Evolutionary conservation across 306 rosid genomes (phyloP).

Genomic region (Trichosanthes truncata): DNA sequence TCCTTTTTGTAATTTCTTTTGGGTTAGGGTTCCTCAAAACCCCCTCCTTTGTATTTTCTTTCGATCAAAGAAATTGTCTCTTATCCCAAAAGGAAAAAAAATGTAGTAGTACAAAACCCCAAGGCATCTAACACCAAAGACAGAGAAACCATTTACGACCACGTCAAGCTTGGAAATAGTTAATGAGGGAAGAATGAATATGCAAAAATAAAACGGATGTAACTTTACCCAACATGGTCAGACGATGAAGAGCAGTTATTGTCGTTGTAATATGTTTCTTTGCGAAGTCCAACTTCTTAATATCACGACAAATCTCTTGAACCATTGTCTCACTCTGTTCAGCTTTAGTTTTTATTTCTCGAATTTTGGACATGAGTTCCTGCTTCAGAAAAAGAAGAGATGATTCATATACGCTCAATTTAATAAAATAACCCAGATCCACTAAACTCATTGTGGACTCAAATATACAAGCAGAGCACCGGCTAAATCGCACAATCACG

Average conservation of each 20-base stretch:
- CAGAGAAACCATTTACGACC: neutral
- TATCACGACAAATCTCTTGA: conserved; percentile 96
- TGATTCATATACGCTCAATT: neutral
- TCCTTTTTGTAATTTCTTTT: neutral
- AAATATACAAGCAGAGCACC: neutral
- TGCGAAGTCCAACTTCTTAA: conserved; percentile 92
- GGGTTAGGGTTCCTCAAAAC: neutral
- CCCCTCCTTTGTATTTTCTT: neutral
- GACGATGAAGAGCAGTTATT: conserved; percentile 96
- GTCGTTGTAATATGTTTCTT: conserved; percentile 98
- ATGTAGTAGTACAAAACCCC: neutral
- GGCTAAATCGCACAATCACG: neutral
- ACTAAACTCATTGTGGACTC: neutral
- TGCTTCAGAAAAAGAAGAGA: conserved; percentile 25
- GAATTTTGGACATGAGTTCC: conserved; percentile 96
- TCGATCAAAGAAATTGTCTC: neutral
- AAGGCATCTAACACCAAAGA: neutral
- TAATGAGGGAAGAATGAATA: neutral
- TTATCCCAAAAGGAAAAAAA: neutral
- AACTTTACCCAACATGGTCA: conserved; percentile 79
- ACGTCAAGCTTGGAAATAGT: neutral
- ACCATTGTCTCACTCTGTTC: conserved; percentile 98
- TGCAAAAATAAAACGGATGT: neutral
- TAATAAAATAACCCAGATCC: neutral
- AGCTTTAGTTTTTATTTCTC: conserved; percentile 92